Conservation (phyloP, 2,329 filamentous ascomycete genomes). For the Beauveria sp. region DNA sequence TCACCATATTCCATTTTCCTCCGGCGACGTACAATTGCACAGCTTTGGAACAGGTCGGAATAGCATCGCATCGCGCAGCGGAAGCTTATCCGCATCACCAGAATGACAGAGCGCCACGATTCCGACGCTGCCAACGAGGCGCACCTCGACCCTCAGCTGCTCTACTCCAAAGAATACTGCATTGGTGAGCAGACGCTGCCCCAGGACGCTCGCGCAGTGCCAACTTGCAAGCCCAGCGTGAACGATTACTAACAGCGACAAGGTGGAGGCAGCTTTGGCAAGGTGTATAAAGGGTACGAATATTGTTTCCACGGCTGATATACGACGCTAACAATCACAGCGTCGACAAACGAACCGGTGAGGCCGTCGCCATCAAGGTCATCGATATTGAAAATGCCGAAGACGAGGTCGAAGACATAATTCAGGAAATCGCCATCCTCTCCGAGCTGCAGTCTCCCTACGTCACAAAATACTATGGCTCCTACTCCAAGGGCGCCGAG, state of each 20-base stretch:
- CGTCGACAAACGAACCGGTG: constrained; percentile 86
- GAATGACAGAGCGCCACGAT: constrained; percentile 43
- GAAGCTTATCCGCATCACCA: constrained; percentile 12
- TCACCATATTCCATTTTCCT: not conserved
- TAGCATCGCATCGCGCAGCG: not conserved
- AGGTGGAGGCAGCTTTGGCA: constrained; percentile 97
- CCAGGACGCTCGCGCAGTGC: not conserved
- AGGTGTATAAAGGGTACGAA: constrained; percentile 89
- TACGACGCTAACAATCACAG: constrained; percentile 34
- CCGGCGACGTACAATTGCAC: not conserved
- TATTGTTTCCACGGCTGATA: not conserved
- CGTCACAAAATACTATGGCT: constrained; percentile 96
- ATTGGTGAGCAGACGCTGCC: constrained; percentile 53
- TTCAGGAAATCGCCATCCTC: constrained; percentile 95
- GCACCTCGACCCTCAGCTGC: constrained; percentile 70
- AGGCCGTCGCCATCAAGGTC: constrained; percentile 94
- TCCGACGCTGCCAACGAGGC: constrained; percentile 42
- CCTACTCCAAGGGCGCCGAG: constrained; percentile 90
- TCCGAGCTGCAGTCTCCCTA: constrained; percentile 93
- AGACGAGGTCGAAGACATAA: constrained; percentile 98
- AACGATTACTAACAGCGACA: not conserved
- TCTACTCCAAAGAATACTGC: constrained; percentile 90
- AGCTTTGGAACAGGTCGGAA: not conserved
- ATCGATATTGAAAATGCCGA: constrained; percentile 99
- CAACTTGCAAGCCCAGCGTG: not conserved